Percentiles rank a stretch among this genome's conserved stretches.
Conservation (phyloP, 139 green algal genomes). For the Chlorokybus atmophyticus region DNA sequence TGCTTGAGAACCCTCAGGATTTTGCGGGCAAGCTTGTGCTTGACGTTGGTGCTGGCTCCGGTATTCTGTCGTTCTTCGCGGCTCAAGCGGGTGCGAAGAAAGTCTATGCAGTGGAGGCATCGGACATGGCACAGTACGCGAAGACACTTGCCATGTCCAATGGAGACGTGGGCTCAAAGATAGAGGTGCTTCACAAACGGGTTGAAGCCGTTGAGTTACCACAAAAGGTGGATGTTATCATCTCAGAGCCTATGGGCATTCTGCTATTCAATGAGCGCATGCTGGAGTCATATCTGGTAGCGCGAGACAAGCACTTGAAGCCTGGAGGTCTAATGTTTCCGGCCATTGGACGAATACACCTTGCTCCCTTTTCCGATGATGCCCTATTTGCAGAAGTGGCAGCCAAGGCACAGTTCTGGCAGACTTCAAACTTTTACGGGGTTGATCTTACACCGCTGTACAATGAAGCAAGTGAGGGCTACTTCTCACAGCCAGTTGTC, state of each 20-base stretch:
- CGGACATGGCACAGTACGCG: slow-evolving; percentile 63
- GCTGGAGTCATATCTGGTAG: slow-evolving; percentile 85
- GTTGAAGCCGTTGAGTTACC: slow-evolving; percentile 55
- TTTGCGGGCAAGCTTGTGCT: slow-evolving; percentile 81
- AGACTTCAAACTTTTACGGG: slow-evolving; percentile 69
- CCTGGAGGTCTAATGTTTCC: slow-evolving; percentile 87
- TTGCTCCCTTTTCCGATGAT: slow-evolving; percentile 68
- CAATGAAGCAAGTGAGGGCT: slow-evolving; percentile 42
- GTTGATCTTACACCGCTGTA: slow-evolving; percentile 69
- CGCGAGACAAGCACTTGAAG: slow-evolving; percentile 76
- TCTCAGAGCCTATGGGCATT: slow-evolving; percentile 68
- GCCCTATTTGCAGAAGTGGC: slow-evolving; percentile 58
- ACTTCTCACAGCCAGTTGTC: slow-evolving; percentile 77
- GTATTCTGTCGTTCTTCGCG: slow-evolving; percentile 92
- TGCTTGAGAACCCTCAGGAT: slow-evolving; percentile 68
- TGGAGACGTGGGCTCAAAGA: slow-evolving; percentile 1
- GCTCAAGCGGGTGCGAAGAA: slow-evolving; percentile 69
- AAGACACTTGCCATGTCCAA: slow-evolving; percentile 55
- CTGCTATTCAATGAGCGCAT: slow-evolving; percentile 95
- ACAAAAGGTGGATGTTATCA: slow-evolving; percentile 62
- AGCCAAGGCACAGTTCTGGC: slow-evolving; percentile 50
- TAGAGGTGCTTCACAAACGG: slow-evolving; percentile 49
- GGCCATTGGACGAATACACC: slow-evolving; percentile 45
- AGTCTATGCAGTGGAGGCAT: slow-evolving; percentile 92
- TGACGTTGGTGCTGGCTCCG: slow-evolving; percentile 83